These are phyloP conservation scores for Hermanozyma aechmeae DNA, from an alignment of 805 yeast species.

Conservation along the genomic window DNA sequence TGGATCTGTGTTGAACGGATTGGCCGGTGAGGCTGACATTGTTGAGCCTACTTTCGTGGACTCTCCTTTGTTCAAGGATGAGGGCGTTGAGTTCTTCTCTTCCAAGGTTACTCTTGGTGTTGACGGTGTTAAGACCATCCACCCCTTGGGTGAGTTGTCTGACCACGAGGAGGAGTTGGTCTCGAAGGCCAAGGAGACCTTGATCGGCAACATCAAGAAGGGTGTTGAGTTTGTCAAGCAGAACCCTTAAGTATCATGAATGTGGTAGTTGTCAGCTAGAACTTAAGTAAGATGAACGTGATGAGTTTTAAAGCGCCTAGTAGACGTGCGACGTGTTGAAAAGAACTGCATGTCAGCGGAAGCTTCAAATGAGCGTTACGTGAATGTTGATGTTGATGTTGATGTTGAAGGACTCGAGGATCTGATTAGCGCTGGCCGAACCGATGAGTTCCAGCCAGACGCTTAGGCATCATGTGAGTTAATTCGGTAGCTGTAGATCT, in stretches of 20 bases:
- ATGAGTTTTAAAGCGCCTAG: too few relatives aligned
- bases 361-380: too few relatives aligned
- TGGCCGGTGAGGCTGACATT: slow-evolving; percentile 54
- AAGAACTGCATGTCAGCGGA: too few relatives aligned
- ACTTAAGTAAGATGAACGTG: too few relatives aligned
- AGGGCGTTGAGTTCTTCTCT: slow-evolving; percentile 96
- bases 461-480: too few relatives aligned
- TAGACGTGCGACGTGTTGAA: too few relatives aligned
- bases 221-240: slow-evolving; percentile 81
- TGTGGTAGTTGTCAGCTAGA: too few relatives aligned
- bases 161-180: slow-evolving; percentile 80
- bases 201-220: slow-evolving; percentile 85
- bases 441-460: too few relatives aligned
- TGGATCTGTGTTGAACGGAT: slow-evolving; percentile 53
- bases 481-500: too few relatives aligned
- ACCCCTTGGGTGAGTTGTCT: slow-evolving; percentile 64
- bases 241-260: slow-evolving; percentile 39
- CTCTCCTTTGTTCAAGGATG: slow-evolving; percentile 71
- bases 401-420: too few relatives aligned
- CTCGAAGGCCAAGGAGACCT: slow-evolving; percentile 76
- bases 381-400: too few relatives aligned
- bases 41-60: slow-evolving; percentile 68
- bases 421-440: too few relatives aligned
- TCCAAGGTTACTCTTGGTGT: slow-evolving; percentile 90
- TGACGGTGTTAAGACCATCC: slow-evolving; percentile 78